Percentiles rank a stretch among this genome's conserved stretches.
phyloP scores from a whole-genome alignment of 2,329 filamentous ascomycete genomes.

The Aspergillus udagawae region DNA sequence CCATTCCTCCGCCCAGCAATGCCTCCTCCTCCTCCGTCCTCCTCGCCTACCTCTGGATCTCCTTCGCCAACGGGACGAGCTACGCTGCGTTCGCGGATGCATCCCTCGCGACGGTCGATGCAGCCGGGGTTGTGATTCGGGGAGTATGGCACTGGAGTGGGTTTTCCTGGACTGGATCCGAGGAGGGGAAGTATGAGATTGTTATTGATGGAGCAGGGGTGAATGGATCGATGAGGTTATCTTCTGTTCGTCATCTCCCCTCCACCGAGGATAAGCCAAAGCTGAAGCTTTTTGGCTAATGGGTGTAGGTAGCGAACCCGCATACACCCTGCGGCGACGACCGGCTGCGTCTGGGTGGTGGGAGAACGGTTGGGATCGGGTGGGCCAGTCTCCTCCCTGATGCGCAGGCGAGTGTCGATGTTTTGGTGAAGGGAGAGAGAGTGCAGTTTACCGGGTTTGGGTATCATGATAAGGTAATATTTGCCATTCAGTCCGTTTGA shows the following conservation, averaged over 20 bases:
- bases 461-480: slow-evolving; percentile 49
- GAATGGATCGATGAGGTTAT: slow-evolving; percentile 7
- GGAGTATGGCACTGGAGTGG: slow-evolving; percentile 2
- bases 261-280: not conserved
- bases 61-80: slow-evolving; percentile 19
- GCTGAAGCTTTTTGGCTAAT: too few relatives aligned
- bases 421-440: slow-evolving; percentile 25
- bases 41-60: slow-evolving; percentile 23
- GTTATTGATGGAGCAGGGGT: slow-evolving; percentile 4
- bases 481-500: too few relatives aligned
- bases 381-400: slow-evolving; percentile 39
- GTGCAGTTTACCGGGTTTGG: slow-evolving; percentile 36
- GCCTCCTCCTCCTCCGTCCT: slow-evolving; percentile 17
- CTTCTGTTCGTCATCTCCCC: not conserved
- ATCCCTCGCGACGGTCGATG: slow-evolving; percentile 1
- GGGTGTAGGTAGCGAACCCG: slow-evolving; percentile 1
- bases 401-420: slow-evolving; percentile 26
- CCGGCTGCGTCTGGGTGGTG: not conserved
- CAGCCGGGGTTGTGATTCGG: not conserved
- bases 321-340: slow-evolving; percentile 4
- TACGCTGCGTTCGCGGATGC: not conserved
- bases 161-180: not conserved
- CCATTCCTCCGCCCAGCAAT: slow-evolving; percentile 24
- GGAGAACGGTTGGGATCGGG: slow-evolving; percentile 18
- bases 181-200: slow-evolving; percentile 5